These are phyloP conservation scores for Phytopythium mirpurense DNA, from an alignment of 352 stramenopile species.

Conservation along the genomic window DNA sequence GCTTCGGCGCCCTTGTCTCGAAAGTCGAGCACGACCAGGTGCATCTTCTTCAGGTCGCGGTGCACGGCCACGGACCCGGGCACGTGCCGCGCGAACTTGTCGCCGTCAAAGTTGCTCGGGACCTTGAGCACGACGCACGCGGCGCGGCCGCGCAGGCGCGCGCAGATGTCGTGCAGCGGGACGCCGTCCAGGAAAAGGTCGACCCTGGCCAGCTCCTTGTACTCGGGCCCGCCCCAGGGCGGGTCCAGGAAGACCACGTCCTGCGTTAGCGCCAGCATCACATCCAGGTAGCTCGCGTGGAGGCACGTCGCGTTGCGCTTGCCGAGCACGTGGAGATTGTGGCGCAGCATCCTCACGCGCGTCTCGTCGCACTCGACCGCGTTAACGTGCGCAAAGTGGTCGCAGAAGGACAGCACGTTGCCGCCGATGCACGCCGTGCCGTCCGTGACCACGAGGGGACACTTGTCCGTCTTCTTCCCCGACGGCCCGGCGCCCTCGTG, in stretches of 20 bases:
- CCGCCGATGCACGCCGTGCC: slow-evolving; percentile 76
- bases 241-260: slow-evolving; percentile 83
- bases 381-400: slow-evolving; percentile 71
- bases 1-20: slow-evolving; percentile 8
- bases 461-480: slow-evolving; percentile 17
- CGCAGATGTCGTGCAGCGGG: slow-evolving; percentile 62
- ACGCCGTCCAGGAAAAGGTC: slow-evolving; percentile 62
- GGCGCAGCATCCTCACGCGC: slow-evolving; percentile 63
- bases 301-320: slow-evolving; percentile 58
- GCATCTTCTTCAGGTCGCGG: slow-evolving; percentile 78
- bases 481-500: slow-evolving; percentile 10
- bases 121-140: slow-evolving; percentile 77
- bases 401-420: slow-evolving; percentile 79
- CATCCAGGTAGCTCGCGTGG: slow-evolving; percentile 60
- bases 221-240: slow-evolving; percentile 78
- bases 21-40: slow-evolving; percentile 64
- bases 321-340: slow-evolving; percentile 60
- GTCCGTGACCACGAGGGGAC: slow-evolving; percentile 55
- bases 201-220: slow-evolving; percentile 66
- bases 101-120: slow-evolving; percentile 76
- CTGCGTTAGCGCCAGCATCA: slow-evolving; percentile 66
- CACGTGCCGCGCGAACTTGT: slow-evolving; percentile 58
- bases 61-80: slow-evolving; percentile 50
- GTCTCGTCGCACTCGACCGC: slow-evolving; percentile 63
- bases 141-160: slow-evolving; percentile 30